Conservation (phyloP, 768 basidiomycete genomes). For the Mrakia gelida region DNA sequence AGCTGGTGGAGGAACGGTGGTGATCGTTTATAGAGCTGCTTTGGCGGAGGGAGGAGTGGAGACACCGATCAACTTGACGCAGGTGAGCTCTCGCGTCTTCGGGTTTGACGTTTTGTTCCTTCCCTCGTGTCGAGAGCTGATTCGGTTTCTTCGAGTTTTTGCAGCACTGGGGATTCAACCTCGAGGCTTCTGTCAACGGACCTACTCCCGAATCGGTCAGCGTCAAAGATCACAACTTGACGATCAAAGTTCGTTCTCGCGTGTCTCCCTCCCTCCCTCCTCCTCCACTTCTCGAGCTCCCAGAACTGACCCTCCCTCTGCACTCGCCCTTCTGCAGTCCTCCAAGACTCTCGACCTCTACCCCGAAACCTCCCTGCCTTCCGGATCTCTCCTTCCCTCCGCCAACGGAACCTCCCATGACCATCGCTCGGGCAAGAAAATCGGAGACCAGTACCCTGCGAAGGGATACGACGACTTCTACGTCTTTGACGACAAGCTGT, state of each 20-base stretch:
- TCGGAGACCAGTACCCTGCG: conserved; percentile 28
- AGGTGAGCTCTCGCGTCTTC: background rate
- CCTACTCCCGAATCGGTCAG: conserved; percentile 2
- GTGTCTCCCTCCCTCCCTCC: too few species aligned
- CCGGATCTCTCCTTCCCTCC: conserved; percentile 19
- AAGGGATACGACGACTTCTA: conserved; percentile 31
- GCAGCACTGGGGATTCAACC: conserved; percentile 29
- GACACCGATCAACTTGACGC: conserved; percentile 31
- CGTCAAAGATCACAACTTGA: conserved; percentile 21
- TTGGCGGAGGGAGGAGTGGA: conserved; percentile 17
- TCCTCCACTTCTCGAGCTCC: background rate
- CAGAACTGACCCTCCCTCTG: background rate
- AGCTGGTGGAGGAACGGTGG: background rate
- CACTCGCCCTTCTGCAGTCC: conserved; percentile 7
- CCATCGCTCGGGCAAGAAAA: conserved; percentile 23
- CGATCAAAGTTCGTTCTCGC: conserved; percentile 1
- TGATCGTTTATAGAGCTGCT: conserved; percentile 20
- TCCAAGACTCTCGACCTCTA: conserved; percentile 28
- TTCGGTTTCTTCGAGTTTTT: too few species aligned
- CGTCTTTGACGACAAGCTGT: conserved; percentile 21
- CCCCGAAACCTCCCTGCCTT: conserved; percentile 21
- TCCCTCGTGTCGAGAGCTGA: background rate
- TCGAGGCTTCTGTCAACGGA: conserved; percentile 19
- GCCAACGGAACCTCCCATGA: conserved; percentile 22
- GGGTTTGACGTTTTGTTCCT: background rate